Conservation (phyloP, 2,329 filamentous ascomycete genomes). For the Diaporthe sp. region DNA sequence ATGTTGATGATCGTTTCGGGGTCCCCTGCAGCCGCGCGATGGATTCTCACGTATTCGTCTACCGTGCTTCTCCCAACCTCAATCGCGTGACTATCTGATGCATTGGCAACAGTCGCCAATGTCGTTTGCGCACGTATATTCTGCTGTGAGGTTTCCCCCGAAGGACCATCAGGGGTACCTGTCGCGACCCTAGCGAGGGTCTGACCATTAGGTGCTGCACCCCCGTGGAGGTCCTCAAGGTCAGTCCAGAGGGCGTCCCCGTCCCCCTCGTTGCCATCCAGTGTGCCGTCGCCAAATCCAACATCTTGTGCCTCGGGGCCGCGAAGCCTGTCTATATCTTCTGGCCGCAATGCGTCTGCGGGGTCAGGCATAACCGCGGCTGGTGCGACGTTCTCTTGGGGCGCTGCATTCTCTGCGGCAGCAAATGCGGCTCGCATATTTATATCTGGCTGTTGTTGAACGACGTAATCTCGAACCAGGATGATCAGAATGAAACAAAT, state of each 20-base stretch:
- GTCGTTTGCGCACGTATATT: background rate
- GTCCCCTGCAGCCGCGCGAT: conserved; percentile 72
- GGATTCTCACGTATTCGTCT: conserved; percentile 67
- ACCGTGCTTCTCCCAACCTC: conserved; percentile 47
- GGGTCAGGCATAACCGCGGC: conserved; percentile 25
- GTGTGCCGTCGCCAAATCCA: conserved; percentile 12
- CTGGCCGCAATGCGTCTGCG: conserved; percentile 21
- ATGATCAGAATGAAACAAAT: conserved; percentile 97
- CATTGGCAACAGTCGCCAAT: no score
- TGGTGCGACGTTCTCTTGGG: conserved; percentile 25
- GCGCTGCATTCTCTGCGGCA: conserved; percentile 45
- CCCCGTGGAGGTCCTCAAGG: background rate
- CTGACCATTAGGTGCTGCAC: conserved; percentile 12
- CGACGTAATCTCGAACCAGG: conserved; percentile 95
- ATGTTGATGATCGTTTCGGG: conserved; percentile 71
- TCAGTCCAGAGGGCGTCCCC: background rate
- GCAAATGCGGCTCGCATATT: conserved; percentile 81
- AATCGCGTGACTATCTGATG: background rate
- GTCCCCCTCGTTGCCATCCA: conserved; percentile 32
- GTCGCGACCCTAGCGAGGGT: background rate
- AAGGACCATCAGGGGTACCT: background rate
- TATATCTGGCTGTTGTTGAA: conserved; percentile 95
- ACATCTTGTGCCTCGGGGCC: conserved; percentile 36
- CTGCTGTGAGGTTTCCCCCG: background rate
- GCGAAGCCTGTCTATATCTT: conserved; percentile 29